Percentiles rank a stretch among this genome's conserved stretches.
phyloP scores from a whole-genome alignment of 2,329 filamentous ascomycete species.

The Pseudofabraea citricarpa region DNA sequence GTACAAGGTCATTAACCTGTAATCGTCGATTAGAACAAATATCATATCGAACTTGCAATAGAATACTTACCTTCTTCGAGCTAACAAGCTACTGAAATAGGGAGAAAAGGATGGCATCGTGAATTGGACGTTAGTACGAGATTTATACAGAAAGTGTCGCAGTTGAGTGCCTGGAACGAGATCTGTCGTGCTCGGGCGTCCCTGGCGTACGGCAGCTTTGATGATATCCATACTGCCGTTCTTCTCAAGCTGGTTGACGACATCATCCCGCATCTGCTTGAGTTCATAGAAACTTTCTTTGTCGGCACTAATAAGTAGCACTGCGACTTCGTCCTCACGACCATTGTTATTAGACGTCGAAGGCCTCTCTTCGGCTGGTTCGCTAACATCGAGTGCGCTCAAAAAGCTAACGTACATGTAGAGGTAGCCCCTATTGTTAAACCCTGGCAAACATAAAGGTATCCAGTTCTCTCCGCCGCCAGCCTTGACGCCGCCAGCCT shows the following conservation, averaged over 20 bases:
- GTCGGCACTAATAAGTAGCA: conserved; percentile 87
- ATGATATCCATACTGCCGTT: conserved; percentile 74
- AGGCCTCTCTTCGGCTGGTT: conserved; percentile 41
- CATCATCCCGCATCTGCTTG: conserved; percentile 64
- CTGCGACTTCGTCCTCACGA: conserved; percentile 75
- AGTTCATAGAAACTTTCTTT: conserved; percentile 92
- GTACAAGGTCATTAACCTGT: conserved; percentile 74
- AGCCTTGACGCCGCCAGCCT: conserved; percentile 85
- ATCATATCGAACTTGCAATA: conserved; percentile 5
- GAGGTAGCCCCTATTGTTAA: conserved; percentile 93
- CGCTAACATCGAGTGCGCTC: conserved; percentile 49
- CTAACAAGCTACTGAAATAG: conserved; percentile 55
- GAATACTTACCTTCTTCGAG: conserved; percentile 52
- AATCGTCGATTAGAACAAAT: conserved; percentile 7
- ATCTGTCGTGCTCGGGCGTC: conserved; percentile 67
- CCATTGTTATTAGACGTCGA: conserved; percentile 64
- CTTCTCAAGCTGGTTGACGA: conserved; percentile 65
- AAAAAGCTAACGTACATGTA: conserved; percentile 99
- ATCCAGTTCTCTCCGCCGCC: conserved; percentile 98
- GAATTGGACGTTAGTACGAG: conserved; percentile 90
- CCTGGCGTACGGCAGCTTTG: conserved; percentile 61
- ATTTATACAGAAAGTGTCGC: conserved; percentile 95
- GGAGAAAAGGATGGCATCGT: conserved; percentile 79
- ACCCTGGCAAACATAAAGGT: conserved; percentile 88
- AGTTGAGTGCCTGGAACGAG: conserved; percentile 77